Percentiles rank a stretch among this genome's conserved stretches.
Evolutionary conservation across 371 early-diverging fungal genomes (phyloP).

Genomic region (Mucor sp.): DNA sequence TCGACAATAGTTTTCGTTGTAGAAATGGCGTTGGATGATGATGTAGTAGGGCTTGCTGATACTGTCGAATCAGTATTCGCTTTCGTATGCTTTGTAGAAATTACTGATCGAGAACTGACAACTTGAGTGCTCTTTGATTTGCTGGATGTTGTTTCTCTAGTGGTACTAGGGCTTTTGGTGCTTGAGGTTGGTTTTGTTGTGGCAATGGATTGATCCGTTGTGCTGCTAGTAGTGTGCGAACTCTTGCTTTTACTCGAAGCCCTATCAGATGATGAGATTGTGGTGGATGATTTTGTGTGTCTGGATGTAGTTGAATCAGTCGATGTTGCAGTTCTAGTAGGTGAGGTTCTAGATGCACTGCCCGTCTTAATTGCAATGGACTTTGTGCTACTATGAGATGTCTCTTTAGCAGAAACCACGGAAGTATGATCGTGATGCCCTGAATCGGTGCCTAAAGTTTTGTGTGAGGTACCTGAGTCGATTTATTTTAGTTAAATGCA

Average conservation of each 20-base stretch:
- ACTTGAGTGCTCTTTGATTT: neutral
- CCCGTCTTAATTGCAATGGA: neutral
- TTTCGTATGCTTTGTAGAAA: neutral
- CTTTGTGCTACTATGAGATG: neutral
- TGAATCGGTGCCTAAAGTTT: neutral
- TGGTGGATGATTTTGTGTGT: neutral
- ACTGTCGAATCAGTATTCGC: neutral
- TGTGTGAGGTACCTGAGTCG: constrained; percentile 2
- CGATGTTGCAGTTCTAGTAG: neutral
- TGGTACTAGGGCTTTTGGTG: neutral
- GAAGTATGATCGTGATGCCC: neutral
- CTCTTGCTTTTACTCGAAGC: neutral
- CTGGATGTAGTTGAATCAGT: neutral
- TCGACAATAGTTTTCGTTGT: neutral
- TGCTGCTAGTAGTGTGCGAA: neutral
- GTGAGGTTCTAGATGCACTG: neutral
- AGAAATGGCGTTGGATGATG: neutral
- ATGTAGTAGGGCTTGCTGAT: neutral
- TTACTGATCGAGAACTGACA: neutral
- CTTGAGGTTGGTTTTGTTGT: neutral
- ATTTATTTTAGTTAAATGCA: neutral
- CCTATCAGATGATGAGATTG: neutral
- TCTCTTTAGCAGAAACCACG: neutral
- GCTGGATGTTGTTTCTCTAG: neutral
- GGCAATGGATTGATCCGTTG: neutral